Percentiles rank a stretch among this genome's conserved stretches.
Conservation (phyloP, 148 eudicot genomes). For the Polygonum maritimum region DNA sequence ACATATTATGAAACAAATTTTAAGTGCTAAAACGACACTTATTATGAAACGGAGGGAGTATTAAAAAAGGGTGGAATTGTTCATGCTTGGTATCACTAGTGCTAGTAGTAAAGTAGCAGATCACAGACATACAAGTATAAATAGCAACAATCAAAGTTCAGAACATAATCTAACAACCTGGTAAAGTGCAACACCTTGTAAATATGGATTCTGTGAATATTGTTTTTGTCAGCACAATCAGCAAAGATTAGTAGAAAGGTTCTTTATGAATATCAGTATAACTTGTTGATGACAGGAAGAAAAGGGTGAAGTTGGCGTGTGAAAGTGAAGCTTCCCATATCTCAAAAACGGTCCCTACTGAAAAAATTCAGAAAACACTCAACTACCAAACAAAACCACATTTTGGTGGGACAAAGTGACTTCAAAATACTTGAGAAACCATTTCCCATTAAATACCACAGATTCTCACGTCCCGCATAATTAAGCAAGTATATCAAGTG, state of each 20-base stretch:
- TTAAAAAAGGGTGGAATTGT: not conserved
- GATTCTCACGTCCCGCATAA: not conserved
- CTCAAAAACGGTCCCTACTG: constrained; percentile 6
- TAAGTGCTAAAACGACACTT: too few species aligned
- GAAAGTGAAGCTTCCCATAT: constrained; percentile 1
- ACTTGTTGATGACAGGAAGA: not conserved
- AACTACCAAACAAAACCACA: constrained; percentile 3
- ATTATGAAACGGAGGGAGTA: too few species aligned
- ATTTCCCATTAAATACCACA: not conserved
- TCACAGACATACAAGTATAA: not conserved
- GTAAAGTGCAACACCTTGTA: not conserved
- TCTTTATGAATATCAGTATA: not conserved
- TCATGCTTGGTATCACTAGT: constrained; percentile 3
- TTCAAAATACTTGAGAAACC: not conserved
- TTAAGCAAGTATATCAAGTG: not conserved
- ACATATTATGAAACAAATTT: too few species aligned
- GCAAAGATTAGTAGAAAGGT: not conserved
- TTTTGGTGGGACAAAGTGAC: constrained; percentile 8
- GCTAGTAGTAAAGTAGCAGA: not conserved
- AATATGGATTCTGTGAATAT: not conserved
- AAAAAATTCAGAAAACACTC: not conserved
- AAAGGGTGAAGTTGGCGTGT: constrained; percentile 8
- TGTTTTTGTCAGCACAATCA: too few species aligned
- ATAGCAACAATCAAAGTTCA: not conserved
- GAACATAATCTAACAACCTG: not conserved